Evolutionary conservation across 2,329 filamentous ascomycete species (phyloP).

Genomic region (Arthrobotrys entomopaga): DNA sequence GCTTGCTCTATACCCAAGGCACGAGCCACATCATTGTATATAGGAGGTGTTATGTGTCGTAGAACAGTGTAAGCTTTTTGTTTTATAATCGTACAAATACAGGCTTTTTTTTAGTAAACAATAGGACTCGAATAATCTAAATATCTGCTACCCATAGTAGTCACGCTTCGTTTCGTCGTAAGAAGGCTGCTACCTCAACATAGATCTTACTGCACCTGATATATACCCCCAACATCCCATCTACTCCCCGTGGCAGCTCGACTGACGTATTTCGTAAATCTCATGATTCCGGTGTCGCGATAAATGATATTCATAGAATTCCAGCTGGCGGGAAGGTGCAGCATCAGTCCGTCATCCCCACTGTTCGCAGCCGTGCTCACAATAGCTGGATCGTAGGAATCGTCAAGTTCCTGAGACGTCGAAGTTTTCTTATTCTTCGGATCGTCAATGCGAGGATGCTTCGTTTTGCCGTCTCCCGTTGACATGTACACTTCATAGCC

Average conservation of each 20-base stretch:
- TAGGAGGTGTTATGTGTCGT: background rate
- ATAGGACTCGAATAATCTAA: background rate
- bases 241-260: conserved; percentile 83
- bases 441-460: conserved; percentile 61
- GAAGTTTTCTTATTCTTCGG: conserved; percentile 71
- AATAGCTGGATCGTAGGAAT: conserved; percentile 80
- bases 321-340: conserved; percentile 78
- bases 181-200: background rate
- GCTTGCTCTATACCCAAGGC: background rate
- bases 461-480: conserved; percentile 59
- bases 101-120: background rate
- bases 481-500: conserved; percentile 64
- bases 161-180: background rate
- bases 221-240: conserved; percentile 76
- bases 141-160: background rate
- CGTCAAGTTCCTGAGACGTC: conserved; percentile 56
- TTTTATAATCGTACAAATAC: conserved; percentile 29
- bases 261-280: conserved; percentile 97
- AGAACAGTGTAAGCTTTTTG: conserved; percentile 8
- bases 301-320: conserved; percentile 92
- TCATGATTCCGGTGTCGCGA: conserved; percentile 83
- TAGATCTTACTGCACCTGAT: conserved; percentile 33
- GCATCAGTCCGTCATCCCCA: conserved; percentile 80
- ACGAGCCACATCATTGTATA: too few species aligned
- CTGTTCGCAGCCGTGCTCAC: conserved; percentile 75